A percentile compares a stretch with the other conserved stretches of the same genome.
These are phyloP conservation scores for Acacia crassicarpa DNA, from an alignment of 306 rosid genomes.

Conservation along the genomic window DNA sequence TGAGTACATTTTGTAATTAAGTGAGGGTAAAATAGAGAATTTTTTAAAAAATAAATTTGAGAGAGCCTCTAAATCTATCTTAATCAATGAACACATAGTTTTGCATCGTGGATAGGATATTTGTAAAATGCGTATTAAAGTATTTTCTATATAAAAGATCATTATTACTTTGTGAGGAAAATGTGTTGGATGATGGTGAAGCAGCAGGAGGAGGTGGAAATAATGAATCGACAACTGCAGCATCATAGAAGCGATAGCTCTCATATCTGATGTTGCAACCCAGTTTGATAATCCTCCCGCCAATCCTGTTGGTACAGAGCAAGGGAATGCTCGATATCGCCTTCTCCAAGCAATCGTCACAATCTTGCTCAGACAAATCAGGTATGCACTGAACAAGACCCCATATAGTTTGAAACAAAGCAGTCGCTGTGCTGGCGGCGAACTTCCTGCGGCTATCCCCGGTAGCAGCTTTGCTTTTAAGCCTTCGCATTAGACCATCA, in stretches of 20 bases:
- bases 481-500: not conserved
- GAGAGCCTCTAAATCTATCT: too few species aligned
- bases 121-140: too few species aligned
- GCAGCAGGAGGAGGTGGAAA: not conserved
- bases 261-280: slow-evolving; percentile 30
- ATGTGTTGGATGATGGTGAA: not conserved
- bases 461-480: not conserved
- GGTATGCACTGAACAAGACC: slow-evolving; percentile 38
- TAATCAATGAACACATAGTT: too few species aligned
- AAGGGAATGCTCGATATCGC: fast-evolving
- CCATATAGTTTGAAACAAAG: not conserved
- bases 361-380: slow-evolving; percentile 12
- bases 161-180: too few species aligned
- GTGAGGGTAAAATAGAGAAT: too few species aligned
- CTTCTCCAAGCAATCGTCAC: not conserved
- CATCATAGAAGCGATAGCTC: not conserved
- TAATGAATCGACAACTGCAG: not conserved
- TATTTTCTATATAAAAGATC: too few species aligned
- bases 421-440: not conserved
- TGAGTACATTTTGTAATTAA: too few species aligned
- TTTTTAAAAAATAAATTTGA: too few species aligned
- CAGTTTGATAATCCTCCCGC: slow-evolving; percentile 1
- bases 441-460: not conserved
- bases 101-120: too few species aligned
- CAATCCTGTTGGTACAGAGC: not conserved